phyloP scores from a whole-genome alignment of 257 asterid species.

The Salvia rosmarinus region DNA sequence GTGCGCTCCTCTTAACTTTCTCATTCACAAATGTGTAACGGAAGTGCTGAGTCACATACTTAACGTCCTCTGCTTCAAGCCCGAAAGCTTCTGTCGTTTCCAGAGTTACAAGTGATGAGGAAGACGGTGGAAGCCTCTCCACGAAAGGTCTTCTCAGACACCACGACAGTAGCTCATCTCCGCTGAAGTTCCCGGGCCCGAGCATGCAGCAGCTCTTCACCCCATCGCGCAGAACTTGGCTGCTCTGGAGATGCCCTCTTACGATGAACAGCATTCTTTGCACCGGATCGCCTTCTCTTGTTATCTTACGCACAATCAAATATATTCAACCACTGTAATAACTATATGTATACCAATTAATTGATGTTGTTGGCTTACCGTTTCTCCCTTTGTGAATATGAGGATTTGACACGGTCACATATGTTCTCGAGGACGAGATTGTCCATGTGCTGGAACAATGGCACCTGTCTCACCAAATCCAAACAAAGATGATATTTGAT shows the following conservation, averaged over 20 bases:
- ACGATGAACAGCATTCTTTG: slow-evolving; percentile 91
- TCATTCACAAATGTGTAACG: slow-evolving; percentile 91
- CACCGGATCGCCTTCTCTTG: slow-evolving; percentile 94
- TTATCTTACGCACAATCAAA: slow-evolving; percentile 50
- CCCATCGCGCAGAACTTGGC: slow-evolving; percentile 87
- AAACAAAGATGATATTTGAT: slow-evolving; percentile 92
- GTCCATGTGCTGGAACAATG: slow-evolving; percentile 96
- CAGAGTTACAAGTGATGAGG: slow-evolving; percentile 69
- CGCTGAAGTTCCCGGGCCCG: slow-evolving; percentile 96
- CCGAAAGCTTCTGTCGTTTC: slow-evolving; percentile 95
- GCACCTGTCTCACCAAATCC: slow-evolving; percentile 95
- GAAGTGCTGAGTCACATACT: slow-evolving; percentile 95
- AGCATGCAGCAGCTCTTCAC: slow-evolving; percentile 91
- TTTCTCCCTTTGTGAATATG: slow-evolving; percentile 92
- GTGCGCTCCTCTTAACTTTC: slow-evolving; percentile 87
- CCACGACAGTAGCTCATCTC: slow-evolving; percentile 97
- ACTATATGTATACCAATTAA: neutral
- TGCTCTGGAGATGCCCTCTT: slow-evolving; percentile 95
- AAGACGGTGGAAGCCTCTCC: slow-evolving; percentile 87
- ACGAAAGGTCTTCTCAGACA: slow-evolving; percentile 85
- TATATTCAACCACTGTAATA: too few relatives aligned
- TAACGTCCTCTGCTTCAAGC: slow-evolving; percentile 85
- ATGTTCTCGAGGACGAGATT: slow-evolving; percentile 86
- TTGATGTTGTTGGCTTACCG: slow-evolving; percentile 40
- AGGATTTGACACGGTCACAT: slow-evolving; percentile 94